Evolutionary conservation across 805 yeast species (phyloP).

Genomic region (Myxozyma vanderwaltii): DNA sequence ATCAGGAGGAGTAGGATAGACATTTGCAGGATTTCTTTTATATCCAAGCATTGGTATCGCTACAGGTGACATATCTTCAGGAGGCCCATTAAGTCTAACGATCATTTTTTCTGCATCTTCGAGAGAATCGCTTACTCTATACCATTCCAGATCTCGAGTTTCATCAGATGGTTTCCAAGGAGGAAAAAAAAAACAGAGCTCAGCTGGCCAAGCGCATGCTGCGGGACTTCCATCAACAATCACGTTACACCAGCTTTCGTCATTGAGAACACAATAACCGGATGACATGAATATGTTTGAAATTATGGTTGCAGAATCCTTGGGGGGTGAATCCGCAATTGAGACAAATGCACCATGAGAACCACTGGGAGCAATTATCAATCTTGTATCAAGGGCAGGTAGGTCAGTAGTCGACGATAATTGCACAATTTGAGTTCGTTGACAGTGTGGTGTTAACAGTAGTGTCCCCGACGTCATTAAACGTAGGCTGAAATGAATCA

Average conservation of each 20-base stretch:
- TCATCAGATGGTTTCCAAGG: slow-evolving; percentile 7
- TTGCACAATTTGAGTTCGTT: slow-evolving; percentile 9
- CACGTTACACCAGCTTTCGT: slow-evolving; percentile 25
- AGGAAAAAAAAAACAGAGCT: slow-evolving; percentile 34
- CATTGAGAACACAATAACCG: slow-evolving; percentile 25
- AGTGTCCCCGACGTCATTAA: slow-evolving; percentile 30
- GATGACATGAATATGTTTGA: slow-evolving; percentile 17
- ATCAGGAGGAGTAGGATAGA: slow-evolving; percentile 45
- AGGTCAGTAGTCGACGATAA: slow-evolving; percentile 6
- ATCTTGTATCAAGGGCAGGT: slow-evolving; percentile 9
- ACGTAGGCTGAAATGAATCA: slow-evolving; percentile 19
- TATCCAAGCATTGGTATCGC: neutral
- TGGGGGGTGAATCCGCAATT: slow-evolving; percentile 16
- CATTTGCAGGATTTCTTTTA: slow-evolving; percentile 25
- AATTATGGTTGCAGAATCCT: slow-evolving; percentile 25
- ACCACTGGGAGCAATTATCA: slow-evolving; percentile 31
- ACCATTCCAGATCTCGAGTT: slow-evolving; percentile 32
- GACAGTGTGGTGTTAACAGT: slow-evolving; percentile 24
- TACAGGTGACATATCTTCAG: slow-evolving; percentile 12
- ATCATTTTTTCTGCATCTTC: slow-evolving; percentile 31
- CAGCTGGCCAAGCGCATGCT: slow-evolving; percentile 37
- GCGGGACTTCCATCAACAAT: slow-evolving; percentile 21
- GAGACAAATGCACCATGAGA: slow-evolving; percentile 17
- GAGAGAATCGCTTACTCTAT: slow-evolving; percentile 33
- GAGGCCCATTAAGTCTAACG: slow-evolving; percentile 8